Conservation (phyloP, 1,284 basidiomycete genomes). For the Phlebopus sp. region DNA sequence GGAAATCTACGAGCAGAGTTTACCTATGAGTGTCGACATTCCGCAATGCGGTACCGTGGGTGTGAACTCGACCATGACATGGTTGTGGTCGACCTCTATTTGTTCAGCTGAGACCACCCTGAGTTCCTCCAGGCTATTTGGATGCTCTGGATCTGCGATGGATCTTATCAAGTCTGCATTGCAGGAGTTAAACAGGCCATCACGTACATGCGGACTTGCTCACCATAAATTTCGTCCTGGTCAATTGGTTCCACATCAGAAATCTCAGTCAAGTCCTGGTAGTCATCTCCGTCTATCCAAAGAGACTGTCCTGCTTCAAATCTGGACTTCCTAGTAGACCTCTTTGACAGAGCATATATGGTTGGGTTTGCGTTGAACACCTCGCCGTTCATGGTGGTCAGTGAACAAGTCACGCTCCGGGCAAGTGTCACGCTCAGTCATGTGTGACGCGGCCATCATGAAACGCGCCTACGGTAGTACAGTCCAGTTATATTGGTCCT, state of each 20-base stretch:
- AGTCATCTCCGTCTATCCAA: constrained; percentile 48
- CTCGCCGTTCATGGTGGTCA: constrained; percentile 41
- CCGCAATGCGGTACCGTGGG: constrained; percentile 98
- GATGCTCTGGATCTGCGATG: constrained; percentile 97
- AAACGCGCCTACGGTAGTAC: constrained; percentile 22
- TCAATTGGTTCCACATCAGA: constrained; percentile 60
- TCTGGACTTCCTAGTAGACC: constrained; percentile 35
- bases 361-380: constrained; percentile 67
- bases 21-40: constrained; percentile 96
- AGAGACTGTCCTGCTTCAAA: constrained; percentile 39
- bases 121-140: constrained; percentile 94
- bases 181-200: constrained; percentile 1
- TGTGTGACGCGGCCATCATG: constrained; percentile 15
- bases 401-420: constrained; percentile 7
- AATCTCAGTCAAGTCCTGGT: constrained; percentile 27
- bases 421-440: constrained; percentile 23
- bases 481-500: constrained; percentile 14
- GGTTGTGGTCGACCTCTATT: constrained; percentile 71
- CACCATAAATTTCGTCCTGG: constrained; percentile 68
- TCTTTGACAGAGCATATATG: constrained; percentile 47
- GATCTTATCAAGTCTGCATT: constrained; percentile 81
- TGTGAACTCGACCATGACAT: constrained; percentile 86
- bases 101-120: constrained; percentile 92
- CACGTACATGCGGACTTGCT: constrained; percentile 10
- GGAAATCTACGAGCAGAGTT: background rate